Base-by-base conservation (phyloP, 2,329 filamentous ascomycete genomes). In the Paraphaeosphaeria minitans region DNA sequence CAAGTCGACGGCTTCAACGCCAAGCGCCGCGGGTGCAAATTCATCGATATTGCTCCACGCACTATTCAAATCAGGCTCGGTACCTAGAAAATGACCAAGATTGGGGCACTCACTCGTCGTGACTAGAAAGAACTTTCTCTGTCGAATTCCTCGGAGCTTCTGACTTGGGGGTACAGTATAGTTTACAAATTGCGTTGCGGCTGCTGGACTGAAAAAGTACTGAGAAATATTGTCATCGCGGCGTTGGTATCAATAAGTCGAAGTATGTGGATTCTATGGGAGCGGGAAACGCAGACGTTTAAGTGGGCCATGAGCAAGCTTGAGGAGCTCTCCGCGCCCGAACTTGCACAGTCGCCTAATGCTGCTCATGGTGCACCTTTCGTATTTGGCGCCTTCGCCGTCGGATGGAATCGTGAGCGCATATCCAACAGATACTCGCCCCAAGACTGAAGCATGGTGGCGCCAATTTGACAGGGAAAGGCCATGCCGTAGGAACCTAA, bases 371-470 rank as follows among this genome's bases (percentile, higher is more conserved):
- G 58, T 60, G 19, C 7, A 55, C 53, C 56, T 52, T 51, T 65
- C 48, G 54, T 45, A 58, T 61, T 42, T 61, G 59, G 48, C 54
- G 42, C 55, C 57, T 54, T 55, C 54, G n/a, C 52, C 53, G 13
- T 55, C 24, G 31, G 43, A 48, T n/a, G 19, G 45, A 43, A 52
- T 53, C 27, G 12, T 60, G 29, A 39, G 33, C 19, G 48, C 22
- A 42, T 64, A 53, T 58, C 46, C 49, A n/a, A 55, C 55, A n/a
- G 56, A 64, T 58, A 53, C 48, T 61, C 43, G 27, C 47, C 19
- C n/a, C 29, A 55, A 13, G 41, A 57, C 56, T 50, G n/a, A 56
- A 45, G 21, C 56, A 59, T 39, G 24, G 37, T 41, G 41, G 59
- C 29, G 50, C 55, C 22, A 54, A 45, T 53, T 60, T 48, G 9